A percentile compares a stretch with the other conserved stretches of the same genome.
Conservation (phyloP, 768 basidiomycete genomes). For the Suillus fuscotomentosus region DNA sequence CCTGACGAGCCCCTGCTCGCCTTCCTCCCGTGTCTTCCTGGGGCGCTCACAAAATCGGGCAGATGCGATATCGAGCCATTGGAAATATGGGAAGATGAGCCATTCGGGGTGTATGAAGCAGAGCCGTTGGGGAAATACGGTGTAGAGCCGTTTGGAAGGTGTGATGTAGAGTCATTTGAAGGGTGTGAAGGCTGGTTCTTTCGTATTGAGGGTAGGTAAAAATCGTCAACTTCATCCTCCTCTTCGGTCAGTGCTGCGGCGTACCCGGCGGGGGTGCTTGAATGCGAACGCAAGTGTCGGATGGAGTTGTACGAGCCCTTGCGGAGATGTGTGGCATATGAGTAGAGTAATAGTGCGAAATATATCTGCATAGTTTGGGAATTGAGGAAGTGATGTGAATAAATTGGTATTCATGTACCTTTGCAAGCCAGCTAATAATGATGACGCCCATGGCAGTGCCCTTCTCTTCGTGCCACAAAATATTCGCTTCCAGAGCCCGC, state of each 20-base stretch:
- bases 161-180: neutral
- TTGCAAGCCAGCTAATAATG: constrained; percentile 80
- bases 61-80: constrained; percentile 51
- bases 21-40: constrained; percentile 33
- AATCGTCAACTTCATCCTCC: constrained; percentile 64
- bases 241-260: constrained; percentile 43
- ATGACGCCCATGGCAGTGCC: constrained; percentile 76
- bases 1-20: constrained; percentile 23
- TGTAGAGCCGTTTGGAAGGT: constrained; percentile 1
- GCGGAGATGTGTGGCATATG: constrained; percentile 89
- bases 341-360: constrained; percentile 87
- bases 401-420: constrained; percentile 51
- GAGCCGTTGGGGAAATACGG: neutral
- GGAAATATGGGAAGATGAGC: constrained; percentile 10
- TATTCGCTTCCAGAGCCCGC: constrained; percentile 68
- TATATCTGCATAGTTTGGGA: constrained; percentile 62
- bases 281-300: constrained; percentile 35
- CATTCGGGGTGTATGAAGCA: neutral
- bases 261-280: constrained; percentile 21
- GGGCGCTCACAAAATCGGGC: constrained; percentile 63
- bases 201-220: constrained; percentile 64
- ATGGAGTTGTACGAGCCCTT: constrained; percentile 88
- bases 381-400: neutral
- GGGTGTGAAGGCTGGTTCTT: constrained; percentile 26
- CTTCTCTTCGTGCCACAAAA: constrained; percentile 90